Evolutionary conservation across 352 stramenopile genomes (phyloP), one percentile per base, ranked within the genome.

Genomic region (Pythium plurisporium): DNA sequence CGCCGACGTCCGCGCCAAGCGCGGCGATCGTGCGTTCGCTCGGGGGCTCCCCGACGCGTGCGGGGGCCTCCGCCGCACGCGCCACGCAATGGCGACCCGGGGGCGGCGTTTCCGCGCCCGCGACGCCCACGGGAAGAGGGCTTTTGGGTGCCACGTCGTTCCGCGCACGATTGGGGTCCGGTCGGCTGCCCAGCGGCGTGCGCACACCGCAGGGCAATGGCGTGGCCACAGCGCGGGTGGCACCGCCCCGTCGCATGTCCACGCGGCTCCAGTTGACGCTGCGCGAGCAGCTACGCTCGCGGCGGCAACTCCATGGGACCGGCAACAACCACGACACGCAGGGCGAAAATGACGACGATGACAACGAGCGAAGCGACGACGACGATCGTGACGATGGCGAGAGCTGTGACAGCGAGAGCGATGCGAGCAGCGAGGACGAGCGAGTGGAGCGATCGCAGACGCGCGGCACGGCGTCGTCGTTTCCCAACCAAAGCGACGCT

Each of bases 201-300:
- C 30, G 47, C 9, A 14, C 34, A 17, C 0, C 37, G 26, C 31
- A n/a, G n/a, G n/a, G n/a, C 31, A 30, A 38, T 8, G 42, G 43
- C 10, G 17, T 19, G 33, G 31, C 30, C 31, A 31, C 45, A 20
- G 9, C 22, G 56, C 47, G 31, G 23, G 25, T 49, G 40, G 31
- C 57, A 31, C 57, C 57, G 33, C 57, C 57, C 2, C 29, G 57
- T 4, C 57, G 57, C 31, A 64, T 64, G 57, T 64, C 57, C 17
- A 64, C 57, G 47, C 57, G 57, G 8, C 57, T 64, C 29, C 57
- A 64, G 42, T 31, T 64, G 48, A 64, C 57, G 43, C 57, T 64
- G 48, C 47, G 57, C 19, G 57, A 57, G 17, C 57, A 33, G 23
- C 56, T 58, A 15, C 47, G 37, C 31, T 54, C 38, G 46, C 46